phyloP scores from a whole-genome alignment of 2,329 filamentous ascomycete genomes.

The Sclerotinia minor region DNA sequence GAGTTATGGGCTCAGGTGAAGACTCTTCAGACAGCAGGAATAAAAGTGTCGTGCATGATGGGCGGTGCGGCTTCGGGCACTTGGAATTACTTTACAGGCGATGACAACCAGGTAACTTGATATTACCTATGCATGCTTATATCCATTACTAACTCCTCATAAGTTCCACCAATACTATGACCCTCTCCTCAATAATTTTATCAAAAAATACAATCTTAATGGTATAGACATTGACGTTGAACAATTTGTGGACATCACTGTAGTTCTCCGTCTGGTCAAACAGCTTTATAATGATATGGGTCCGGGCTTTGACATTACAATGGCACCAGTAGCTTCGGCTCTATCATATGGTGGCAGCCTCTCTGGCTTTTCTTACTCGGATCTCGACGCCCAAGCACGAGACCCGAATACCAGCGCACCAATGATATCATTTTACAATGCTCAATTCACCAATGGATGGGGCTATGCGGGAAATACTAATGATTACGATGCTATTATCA shows the following conservation, averaged over 20 bases:
- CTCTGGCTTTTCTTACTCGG: slow-evolving; percentile 68
- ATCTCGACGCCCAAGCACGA: slow-evolving; percentile 60
- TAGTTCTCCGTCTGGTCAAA: slow-evolving; percentile 77
- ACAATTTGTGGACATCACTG: slow-evolving; percentile 72
- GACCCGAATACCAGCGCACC: slow-evolving; percentile 5
- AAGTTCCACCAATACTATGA: slow-evolving; percentile 32
- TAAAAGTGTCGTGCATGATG: slow-evolving; percentile 29
- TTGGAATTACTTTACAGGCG: slow-evolving; percentile 46
- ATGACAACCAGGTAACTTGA: slow-evolving; percentile 15
- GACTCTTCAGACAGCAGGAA: slow-evolving; percentile 23
- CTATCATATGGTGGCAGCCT: slow-evolving; percentile 58
- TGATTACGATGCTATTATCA: slow-evolving; percentile 25
- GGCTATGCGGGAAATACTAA: slow-evolving; percentile 17
- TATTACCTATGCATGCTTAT: background rate
- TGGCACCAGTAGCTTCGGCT: slow-evolving; percentile 57
- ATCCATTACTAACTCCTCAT: slow-evolving; percentile 1
- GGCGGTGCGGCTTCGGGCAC: slow-evolving; percentile 27
- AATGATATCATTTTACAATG: slow-evolving; percentile 27
- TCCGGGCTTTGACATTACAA: slow-evolving; percentile 65
- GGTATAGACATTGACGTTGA: slow-evolving; percentile 87
- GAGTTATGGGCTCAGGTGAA: slow-evolving; percentile 26
- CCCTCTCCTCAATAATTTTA: slow-evolving; percentile 24
- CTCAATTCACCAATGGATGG: slow-evolving; percentile 28
- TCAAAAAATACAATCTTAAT: slow-evolving; percentile 79
- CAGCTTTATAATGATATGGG: slow-evolving; percentile 70